A percentile compares a stretch with the other conserved stretches of the same genome.
phyloP scores from a whole-genome alignment of 2,329 filamentous ascomycete genomes.

The Penicillium expansum region DNA sequence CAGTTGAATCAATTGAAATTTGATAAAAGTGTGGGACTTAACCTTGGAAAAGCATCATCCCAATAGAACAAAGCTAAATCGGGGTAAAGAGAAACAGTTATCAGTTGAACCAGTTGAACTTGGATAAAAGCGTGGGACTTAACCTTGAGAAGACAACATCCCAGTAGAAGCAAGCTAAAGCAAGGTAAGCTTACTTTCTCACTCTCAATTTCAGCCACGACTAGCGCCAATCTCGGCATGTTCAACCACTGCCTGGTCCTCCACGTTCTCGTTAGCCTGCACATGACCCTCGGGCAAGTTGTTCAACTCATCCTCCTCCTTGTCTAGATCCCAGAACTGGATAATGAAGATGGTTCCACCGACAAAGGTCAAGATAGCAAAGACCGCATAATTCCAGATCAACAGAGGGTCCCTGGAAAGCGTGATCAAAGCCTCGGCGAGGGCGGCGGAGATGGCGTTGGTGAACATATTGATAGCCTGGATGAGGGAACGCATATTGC shows the following conservation, averaged over 20 bases:
- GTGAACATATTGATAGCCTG: constrained; percentile 57
- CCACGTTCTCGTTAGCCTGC: constrained; percentile 10
- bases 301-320: constrained; percentile 67
- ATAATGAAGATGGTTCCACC: constrained; percentile 43
- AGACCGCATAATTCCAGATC: neutral
- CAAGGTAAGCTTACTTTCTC: neutral
- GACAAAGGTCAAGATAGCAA: neutral
- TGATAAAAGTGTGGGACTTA: neutral
- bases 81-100: neutral
- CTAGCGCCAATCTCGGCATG: neutral
- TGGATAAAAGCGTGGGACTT: neutral
- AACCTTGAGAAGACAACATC: neutral
- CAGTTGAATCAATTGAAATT: neutral
- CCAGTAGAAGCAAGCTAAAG: neutral
- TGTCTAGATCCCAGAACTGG: constrained; percentile 61
- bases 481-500: constrained; percentile 75
- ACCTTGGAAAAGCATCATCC: neutral
- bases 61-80: neutral
- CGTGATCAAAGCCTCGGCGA: neutral
- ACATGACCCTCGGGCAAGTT: constrained; percentile 22
- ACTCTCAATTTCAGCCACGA: neutral
- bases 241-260: neutral
- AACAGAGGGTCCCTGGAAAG: neutral
- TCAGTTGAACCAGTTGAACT: neutral
- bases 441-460: neutral